Evolutionary conservation across 2,329 filamentous ascomycete genomes (phyloP).

Genomic region (Colletotrichum sp.): DNA sequence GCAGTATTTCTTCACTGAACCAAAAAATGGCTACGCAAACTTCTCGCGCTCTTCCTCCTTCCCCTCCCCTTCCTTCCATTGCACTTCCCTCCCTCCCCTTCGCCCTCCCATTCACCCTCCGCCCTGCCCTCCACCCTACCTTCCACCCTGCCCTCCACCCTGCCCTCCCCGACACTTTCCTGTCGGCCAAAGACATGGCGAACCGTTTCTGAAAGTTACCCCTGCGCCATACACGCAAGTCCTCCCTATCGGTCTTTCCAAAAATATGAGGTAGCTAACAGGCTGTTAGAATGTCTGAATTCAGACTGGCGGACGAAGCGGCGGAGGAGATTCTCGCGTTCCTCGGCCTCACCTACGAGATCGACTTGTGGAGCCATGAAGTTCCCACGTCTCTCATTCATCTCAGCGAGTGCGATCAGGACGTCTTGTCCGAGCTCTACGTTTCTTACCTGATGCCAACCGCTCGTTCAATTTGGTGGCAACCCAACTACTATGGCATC

Average conservation of each 20-base stretch:
- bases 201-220: background rate
- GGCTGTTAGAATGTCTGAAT: background rate
- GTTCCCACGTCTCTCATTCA: background rate
- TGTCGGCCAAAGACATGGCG: background rate
- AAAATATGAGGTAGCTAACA: background rate
- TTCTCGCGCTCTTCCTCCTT: background rate
- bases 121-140: background rate
- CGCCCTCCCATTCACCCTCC: background rate
- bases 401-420: background rate
- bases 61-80: background rate
- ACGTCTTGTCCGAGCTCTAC: background rate
- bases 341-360: background rate
- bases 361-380: background rate
- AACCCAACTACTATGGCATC: background rate
- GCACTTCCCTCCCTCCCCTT: background rate
- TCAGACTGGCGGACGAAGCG: background rate
- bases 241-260: background rate
- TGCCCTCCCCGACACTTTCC: background rate
- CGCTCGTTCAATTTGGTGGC: conserved; percentile 4
- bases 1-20: background rate
- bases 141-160: background rate
- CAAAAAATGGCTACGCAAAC: background rate
- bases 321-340: background rate
- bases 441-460: background rate
- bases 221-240: background rate